A percentile compares a stretch with the other conserved stretches of the same genome.
These are phyloP conservation scores for Boletus coccyginus DNA, from an alignment of 768 basidiomycete species.

Conservation along the genomic window DNA sequence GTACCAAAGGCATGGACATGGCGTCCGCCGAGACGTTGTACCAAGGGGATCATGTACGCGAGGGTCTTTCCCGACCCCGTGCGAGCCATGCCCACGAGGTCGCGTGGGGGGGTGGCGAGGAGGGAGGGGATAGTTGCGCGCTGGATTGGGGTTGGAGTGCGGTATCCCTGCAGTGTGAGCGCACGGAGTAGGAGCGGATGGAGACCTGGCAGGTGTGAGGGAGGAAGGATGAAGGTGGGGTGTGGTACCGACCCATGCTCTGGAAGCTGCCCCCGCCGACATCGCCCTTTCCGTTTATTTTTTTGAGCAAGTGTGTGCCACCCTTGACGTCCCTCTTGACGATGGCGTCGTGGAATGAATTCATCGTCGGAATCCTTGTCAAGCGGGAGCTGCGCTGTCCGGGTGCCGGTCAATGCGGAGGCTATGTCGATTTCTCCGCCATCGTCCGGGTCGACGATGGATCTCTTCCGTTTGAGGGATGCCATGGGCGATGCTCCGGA, in stretches of 20 bases:
- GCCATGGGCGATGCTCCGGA: conserved; percentile 29
- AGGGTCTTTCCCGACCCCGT: conserved; percentile 98
- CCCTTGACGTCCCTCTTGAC: conserved; percentile 69
- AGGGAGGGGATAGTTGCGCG: conserved; percentile 84
- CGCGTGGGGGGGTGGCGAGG: conserved; percentile 78
- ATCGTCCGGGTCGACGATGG: conserved; percentile 7
- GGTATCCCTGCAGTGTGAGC: conserved; percentile 88
- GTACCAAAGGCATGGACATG: conserved; percentile 81
- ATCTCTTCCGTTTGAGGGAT: conserved; percentile 32
- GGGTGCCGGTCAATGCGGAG: conserved; percentile 44
- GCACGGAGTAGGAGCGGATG: conserved; percentile 81
- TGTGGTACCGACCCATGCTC: conserved; percentile 73
- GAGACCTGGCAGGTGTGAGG: conserved; percentile 51
- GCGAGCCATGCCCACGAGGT: conserved; percentile 97
- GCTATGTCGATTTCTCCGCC: conserved; percentile 65
- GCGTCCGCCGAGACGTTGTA: conserved; percentile 79
- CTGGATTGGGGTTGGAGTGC: conserved; percentile 95
- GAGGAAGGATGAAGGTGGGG: not conserved
- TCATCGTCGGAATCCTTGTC: conserved; percentile 35
- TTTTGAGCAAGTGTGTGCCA: conserved; percentile 76
- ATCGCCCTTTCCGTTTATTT: conserved; percentile 70
- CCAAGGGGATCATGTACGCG: conserved; percentile 90
- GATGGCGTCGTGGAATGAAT: conserved; percentile 68
- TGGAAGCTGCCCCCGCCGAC: conserved; percentile 95
- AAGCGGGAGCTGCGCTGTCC: not conserved